phyloP scores from a whole-genome alignment of 306 rosid species.

The Quercus glauca region DNA sequence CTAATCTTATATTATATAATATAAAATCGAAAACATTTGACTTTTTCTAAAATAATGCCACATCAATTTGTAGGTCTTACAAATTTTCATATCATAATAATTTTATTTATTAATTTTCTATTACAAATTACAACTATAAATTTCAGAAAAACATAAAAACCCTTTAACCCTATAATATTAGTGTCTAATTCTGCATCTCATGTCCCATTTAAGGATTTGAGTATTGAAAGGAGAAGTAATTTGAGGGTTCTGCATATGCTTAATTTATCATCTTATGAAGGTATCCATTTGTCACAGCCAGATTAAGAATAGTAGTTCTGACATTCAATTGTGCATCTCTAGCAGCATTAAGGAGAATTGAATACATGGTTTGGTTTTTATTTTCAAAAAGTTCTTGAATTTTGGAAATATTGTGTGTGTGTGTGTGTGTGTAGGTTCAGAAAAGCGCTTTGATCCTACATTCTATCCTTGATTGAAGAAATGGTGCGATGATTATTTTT shows the following conservation, averaged over 20 bases:
- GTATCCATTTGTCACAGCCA: no score
- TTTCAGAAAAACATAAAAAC: no score
- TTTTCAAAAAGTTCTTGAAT: background rate
- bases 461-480: constrained; percentile 95
- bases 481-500: constrained; percentile 98
- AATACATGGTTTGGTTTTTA: background rate
- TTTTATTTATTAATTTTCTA: no score
- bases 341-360: background rate
- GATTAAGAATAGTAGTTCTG: background rate
- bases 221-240: background rate
- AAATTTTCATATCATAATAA: no score
- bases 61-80: no score
- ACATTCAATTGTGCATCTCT: background rate
- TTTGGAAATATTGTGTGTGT: background rate
- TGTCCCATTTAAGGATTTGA: no score
- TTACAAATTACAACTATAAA: no score
- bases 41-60: no score
- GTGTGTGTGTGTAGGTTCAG: constrained; percentile 49
- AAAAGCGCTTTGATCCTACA: constrained; percentile 76
- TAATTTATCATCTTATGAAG: background rate
- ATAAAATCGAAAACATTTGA: no score
- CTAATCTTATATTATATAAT: no score
- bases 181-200: no score
- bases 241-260: background rate
- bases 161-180: no score